A percentile compares a stretch with the other conserved stretches of the same genome.
Evolutionary conservation across 2,329 filamentous ascomycete genomes (phyloP).

Genomic region (Mycosphaerella sp.): DNA sequence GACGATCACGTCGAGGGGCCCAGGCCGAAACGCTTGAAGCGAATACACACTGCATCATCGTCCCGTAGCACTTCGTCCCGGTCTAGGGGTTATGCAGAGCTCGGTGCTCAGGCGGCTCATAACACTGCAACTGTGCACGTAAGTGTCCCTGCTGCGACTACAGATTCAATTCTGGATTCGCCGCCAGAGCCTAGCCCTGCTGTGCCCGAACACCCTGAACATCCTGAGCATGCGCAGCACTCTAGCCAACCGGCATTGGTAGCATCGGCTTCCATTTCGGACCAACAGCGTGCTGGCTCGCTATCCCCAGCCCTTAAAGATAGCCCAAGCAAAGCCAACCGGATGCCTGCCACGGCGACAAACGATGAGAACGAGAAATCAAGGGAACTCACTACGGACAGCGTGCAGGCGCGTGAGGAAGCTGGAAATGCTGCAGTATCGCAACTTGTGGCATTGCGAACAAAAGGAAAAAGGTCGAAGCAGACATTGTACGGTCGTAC

Average conservation of each 20-base stretch:
- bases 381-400: constrained; percentile 18
- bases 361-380: constrained; percentile 16
- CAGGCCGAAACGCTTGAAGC: constrained; percentile 14
- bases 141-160: not conserved
- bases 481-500: constrained; percentile 16
- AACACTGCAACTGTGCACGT: not conserved
- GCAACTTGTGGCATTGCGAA: constrained; percentile 23
- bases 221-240: not conserved
- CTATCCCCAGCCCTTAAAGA: constrained; percentile 16
- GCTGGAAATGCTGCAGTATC: constrained; percentile 33
- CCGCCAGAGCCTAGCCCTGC: no score
- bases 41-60: not conserved
- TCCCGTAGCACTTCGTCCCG: not conserved
- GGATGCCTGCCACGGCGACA: constrained; percentile 16
- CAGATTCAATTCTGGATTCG: not conserved
- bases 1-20: constrained; percentile 14
- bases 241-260: not conserved
- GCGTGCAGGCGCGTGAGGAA: constrained; percentile 31
- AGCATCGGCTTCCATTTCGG: not conserved
- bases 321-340: constrained; percentile 28
- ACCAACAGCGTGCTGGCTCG: not conserved
- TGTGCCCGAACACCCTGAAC: not conserved
- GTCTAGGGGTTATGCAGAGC: not conserved
- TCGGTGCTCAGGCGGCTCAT: not conserved
- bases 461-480: constrained; percentile 9